Evolutionary conservation across 129 eudicot genomes (phyloP).

Genomic region (Saposhnikovia divaricata): DNA sequence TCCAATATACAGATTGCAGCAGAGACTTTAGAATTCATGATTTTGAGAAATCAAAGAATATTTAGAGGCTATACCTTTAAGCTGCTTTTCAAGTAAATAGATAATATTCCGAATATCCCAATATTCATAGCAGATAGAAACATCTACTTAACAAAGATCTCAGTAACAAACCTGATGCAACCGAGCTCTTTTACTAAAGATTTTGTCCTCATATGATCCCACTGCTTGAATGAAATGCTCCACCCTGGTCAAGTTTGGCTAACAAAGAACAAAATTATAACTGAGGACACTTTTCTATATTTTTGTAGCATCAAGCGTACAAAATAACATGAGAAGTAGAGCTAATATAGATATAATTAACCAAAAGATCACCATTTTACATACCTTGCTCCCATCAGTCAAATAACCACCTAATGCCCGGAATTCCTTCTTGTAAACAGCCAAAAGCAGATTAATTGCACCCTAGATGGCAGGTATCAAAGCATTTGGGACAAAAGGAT

Average conservation of each 20-base stretch:
- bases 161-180: slow-evolving; percentile 58
- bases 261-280: slow-evolving; percentile 19
- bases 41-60: background rate
- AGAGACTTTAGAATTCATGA: background rate
- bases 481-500: background rate
- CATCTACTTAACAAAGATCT: background rate
- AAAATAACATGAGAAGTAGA: background rate
- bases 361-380: slow-evolving; percentile 16
- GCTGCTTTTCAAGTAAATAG: background rate
- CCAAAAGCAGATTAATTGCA: slow-evolving; percentile 87
- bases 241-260: slow-evolving; percentile 79
- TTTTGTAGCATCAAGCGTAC: background rate
- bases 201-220: slow-evolving; percentile 82
- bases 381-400: slow-evolving; percentile 90
- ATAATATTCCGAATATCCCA: background rate
- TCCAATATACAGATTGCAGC: background rate
- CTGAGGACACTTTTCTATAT: background rate
- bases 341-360: background rate
- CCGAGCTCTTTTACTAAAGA: slow-evolving; percentile 79
- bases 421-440: slow-evolving; percentile 89
- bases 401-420: slow-evolving; percentile 68
- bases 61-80: background rate
- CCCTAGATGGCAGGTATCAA: slow-evolving; percentile 36
- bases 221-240: slow-evolving; percentile 96
- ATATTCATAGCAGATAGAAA: background rate